Conservation (phyloP, 164 flowering plant genomes). For the Macadamia tetraphylla region DNA sequence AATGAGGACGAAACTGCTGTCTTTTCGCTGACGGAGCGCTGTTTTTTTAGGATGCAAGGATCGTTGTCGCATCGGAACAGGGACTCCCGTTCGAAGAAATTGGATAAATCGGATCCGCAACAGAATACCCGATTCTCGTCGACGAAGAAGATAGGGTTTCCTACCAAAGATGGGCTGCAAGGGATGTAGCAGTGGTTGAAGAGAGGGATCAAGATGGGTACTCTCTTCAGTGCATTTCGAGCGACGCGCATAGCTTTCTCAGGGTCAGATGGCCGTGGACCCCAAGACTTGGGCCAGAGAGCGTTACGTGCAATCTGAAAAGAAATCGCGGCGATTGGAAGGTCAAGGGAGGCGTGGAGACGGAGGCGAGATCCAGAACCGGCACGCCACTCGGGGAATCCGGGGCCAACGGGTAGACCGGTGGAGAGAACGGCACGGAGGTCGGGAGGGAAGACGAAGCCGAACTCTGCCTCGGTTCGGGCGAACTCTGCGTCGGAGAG, state of each 20-base stretch:
- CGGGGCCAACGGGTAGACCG: constrained; percentile 61
- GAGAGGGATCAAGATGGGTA: constrained; percentile 70
- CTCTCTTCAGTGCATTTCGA: constrained; percentile 49
- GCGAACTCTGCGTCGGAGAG: constrained; percentile 68
- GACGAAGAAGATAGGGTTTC: constrained; percentile 76
- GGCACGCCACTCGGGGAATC: constrained; percentile 82
- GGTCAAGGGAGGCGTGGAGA: constrained; percentile 48
- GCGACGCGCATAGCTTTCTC: constrained; percentile 59
- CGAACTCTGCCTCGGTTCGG: constrained; percentile 68
- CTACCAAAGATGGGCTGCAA: constrained; percentile 62
- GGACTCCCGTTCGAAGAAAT: constrained; percentile 71
- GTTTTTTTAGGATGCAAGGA: constrained; percentile 28
- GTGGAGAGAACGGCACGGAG: constrained; percentile 62
- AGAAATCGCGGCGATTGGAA: constrained; percentile 70
- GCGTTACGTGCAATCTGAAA: constrained; percentile 57
- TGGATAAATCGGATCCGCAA: constrained; percentile 65
- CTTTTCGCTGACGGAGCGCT: constrained; percentile 40
- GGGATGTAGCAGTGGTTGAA: constrained; percentile 85
- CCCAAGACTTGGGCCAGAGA: constrained; percentile 82
- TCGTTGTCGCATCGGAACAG: constrained; percentile 27
- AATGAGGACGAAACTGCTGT: constrained; percentile 27
- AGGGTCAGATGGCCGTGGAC: constrained; percentile 63
- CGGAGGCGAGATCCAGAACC: constrained; percentile 39
- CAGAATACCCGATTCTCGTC: constrained; percentile 63
- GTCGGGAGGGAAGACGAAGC: constrained; percentile 78